A percentile compares a stretch with the other conserved stretches of the same genome.
These are phyloP conservation scores for Saturnispora gosingensis DNA, from an alignment of 805 yeast genomes.

Conservation along the genomic window DNA sequence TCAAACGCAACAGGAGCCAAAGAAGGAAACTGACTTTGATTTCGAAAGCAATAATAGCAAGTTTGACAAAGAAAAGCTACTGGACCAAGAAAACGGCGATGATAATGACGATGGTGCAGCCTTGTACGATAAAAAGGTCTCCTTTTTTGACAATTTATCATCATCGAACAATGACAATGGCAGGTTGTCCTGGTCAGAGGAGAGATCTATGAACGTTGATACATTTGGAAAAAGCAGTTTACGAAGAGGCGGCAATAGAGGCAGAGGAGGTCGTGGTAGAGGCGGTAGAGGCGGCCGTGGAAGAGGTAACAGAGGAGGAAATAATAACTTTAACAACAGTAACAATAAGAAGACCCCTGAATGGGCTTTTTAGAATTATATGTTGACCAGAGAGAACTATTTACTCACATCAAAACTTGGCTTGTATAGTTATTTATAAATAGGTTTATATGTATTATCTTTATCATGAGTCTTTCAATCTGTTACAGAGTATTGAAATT, in stretches of 20 bases:
- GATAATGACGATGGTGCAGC: slow-evolving; percentile 15
- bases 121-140: slow-evolving; percentile 68
- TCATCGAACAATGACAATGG: slow-evolving; percentile 47
- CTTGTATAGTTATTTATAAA: background rate
- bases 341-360: slow-evolving; percentile 16
- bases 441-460: background rate
- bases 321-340: slow-evolving; percentile 8
- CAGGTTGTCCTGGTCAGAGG: slow-evolving; percentile 60
- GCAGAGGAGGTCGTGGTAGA: slow-evolving; percentile 40
- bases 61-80: background rate
- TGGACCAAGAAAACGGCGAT: slow-evolving; percentile 24
- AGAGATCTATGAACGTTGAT: slow-evolving; percentile 63
- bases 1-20: slow-evolving; percentile 3
- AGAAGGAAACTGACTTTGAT: slow-evolving; percentile 11
- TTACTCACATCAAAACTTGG: background rate
- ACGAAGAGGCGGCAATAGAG: slow-evolving; percentile 14
- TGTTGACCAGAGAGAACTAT: background rate
- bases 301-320: slow-evolving; percentile 26
- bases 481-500: background rate
- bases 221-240: slow-evolving; percentile 65
- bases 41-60: slow-evolving; percentile 12
- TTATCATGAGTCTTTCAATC: background rate
- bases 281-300: slow-evolving; percentile 38
- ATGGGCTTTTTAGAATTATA: slow-evolving; percentile 17
- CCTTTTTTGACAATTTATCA: slow-evolving; percentile 84